These are phyloP conservation scores for Phytophthora pseudosyringae DNA, from an alignment of 352 stramenopile species.

Conservation along the genomic window DNA sequence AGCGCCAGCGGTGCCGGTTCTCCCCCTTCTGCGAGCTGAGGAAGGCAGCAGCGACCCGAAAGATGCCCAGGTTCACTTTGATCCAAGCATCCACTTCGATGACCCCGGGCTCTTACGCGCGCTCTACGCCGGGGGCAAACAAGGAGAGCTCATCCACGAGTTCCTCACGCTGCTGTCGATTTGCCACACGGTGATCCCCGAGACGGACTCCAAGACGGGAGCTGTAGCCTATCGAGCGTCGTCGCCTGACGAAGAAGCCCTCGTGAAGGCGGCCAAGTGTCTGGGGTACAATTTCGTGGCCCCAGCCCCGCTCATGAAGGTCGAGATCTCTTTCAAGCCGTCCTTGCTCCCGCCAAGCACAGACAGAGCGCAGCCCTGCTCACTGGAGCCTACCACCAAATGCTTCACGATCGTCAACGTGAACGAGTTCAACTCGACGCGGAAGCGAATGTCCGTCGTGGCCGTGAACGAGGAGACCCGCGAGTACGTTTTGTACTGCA, in stretches of 20 bases:
- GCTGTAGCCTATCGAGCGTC: slow-evolving; percentile 55
- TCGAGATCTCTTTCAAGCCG: slow-evolving; percentile 55
- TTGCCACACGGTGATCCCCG: slow-evolving; percentile 73
- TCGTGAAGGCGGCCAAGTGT: slow-evolving; percentile 68
- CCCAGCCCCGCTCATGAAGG: slow-evolving; percentile 52
- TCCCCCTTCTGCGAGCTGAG: background rate
- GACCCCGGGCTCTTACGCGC: slow-evolving; percentile 49
- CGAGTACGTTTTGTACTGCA: slow-evolving; percentile 73
- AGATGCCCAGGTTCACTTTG: slow-evolving; percentile 56
- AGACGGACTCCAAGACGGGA: slow-evolving; percentile 67
- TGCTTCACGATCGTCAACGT: slow-evolving; percentile 76
- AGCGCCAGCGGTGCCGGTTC: slow-evolving; percentile 2
- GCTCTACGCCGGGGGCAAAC: slow-evolving; percentile 41
- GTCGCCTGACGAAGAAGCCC: slow-evolving; percentile 71
- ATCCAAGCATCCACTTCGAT: slow-evolving; percentile 63
- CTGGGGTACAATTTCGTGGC: slow-evolving; percentile 68
- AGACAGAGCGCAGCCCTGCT: background rate
- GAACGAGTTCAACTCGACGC: slow-evolving; percentile 89
- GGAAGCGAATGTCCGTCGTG: slow-evolving; percentile 99
- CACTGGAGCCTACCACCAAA: slow-evolving; percentile 20
- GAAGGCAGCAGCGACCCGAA: slow-evolving; percentile 25
- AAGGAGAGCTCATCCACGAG: slow-evolving; percentile 53
- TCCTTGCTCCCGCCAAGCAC: slow-evolving; percentile 31
- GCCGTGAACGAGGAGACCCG: slow-evolving; percentile 59
- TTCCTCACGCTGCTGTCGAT: slow-evolving; percentile 67